Conservation (phyloP, 176 grass and related monocot genomes). For the Ananas comosus region DNA sequence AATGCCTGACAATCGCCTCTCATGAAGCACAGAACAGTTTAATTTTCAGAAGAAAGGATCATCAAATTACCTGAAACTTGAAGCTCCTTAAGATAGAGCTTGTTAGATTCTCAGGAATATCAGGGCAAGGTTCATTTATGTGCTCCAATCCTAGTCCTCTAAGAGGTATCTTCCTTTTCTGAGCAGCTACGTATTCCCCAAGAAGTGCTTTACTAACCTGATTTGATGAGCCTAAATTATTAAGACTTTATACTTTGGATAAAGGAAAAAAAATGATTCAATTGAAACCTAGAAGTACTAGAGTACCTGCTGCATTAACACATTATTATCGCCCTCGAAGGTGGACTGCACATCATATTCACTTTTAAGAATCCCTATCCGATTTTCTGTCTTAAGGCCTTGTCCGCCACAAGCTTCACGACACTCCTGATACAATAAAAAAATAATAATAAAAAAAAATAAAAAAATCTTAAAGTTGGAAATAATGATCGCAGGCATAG, state of each 20-base stretch:
- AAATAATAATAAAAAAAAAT: too few species aligned
- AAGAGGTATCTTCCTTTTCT: conserved; percentile 62
- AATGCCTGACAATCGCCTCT: not conserved
- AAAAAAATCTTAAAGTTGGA: not conserved
- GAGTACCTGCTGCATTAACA: conserved; percentile 90
- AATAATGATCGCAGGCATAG: too few species aligned
- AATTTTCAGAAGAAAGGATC: not conserved
- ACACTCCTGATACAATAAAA: conserved; percentile 67
- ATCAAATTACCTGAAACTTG: conserved; percentile 69
- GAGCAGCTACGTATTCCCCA: conserved; percentile 50
- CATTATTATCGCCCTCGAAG: conserved; percentile 97
- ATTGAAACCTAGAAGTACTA: not conserved
- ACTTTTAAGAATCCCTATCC: conserved; percentile 78
- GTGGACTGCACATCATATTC: conserved; percentile 98
- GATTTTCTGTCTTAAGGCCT: conserved; percentile 91
- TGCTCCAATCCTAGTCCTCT: conserved; percentile 83
- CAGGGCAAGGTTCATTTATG: conserved; percentile 63
- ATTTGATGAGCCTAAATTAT: conserved; percentile 21
- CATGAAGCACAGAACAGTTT: not conserved
- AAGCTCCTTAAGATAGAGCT: conserved; percentile 55
- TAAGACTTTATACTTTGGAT: not conserved
- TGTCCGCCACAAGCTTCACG: conserved; percentile 93
- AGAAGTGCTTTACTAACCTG: conserved; percentile 99
- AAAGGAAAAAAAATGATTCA: not conserved
- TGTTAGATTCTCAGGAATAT: conserved; percentile 63